Evolutionary conservation across 2,329 filamentous ascomycete species (phyloP).

Genomic region (Alternaria novae-zelandiae): DNA sequence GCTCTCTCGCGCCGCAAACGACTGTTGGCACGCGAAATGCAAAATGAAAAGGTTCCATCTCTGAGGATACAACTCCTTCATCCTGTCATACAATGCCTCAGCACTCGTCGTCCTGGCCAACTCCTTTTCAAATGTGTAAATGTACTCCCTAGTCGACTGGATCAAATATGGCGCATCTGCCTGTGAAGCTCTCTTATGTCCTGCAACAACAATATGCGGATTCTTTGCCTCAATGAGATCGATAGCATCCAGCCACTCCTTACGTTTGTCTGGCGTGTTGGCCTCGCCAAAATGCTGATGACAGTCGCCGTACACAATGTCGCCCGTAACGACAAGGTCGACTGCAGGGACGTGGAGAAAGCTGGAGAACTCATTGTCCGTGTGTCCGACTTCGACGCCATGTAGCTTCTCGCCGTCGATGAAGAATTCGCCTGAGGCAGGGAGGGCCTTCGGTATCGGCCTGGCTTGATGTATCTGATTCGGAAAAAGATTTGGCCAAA

Average conservation of each 20-base stretch:
- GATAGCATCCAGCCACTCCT: neutral
- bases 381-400: neutral
- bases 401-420: neutral
- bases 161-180: neutral
- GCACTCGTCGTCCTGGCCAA: neutral
- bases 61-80: neutral
- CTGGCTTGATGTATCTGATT: neutral
- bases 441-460: neutral
- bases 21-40: neutral
- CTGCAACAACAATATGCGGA: neutral
- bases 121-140: neutral
- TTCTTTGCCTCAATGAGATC: neutral
- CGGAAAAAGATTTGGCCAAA: neutral
- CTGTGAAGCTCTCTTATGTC: neutral
- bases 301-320: neutral
- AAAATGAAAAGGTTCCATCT: neutral
- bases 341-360: neutral
- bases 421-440: neutral
- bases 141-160: neutral
- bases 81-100: neutral
- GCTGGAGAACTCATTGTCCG: neutral
- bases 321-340: neutral
- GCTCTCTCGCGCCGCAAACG: neutral
- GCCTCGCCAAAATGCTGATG: neutral
- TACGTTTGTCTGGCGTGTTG: neutral